A percentile compares a stretch with the other conserved stretches of the same genome.
These are phyloP conservation scores for Macrocystidia cucumis DNA, from an alignment of 1,284 basidiomycete genomes.

Conservation along the genomic window DNA sequence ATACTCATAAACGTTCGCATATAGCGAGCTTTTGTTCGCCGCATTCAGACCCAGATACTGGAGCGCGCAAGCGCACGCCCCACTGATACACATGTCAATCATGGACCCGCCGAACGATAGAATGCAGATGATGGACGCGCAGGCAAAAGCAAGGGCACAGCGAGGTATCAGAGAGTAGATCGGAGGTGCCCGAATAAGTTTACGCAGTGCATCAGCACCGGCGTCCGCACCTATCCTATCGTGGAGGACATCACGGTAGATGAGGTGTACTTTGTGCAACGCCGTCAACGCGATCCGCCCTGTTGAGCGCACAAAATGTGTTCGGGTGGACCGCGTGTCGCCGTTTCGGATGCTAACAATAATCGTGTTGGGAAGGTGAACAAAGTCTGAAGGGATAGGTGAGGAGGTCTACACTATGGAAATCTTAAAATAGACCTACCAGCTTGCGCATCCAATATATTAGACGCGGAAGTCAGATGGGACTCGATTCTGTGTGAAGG, in stretches of 20 bases:
- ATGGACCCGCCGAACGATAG: slow-evolving; percentile 79
- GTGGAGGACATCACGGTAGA: slow-evolving; percentile 75
- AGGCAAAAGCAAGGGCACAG: slow-evolving; percentile 67
- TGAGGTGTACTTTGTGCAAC: slow-evolving; percentile 63
- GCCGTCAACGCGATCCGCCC: slow-evolving; percentile 69
- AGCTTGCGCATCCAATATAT: slow-evolving; percentile 34
- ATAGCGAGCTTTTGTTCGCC: slow-evolving; percentile 74
- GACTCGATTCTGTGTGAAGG: slow-evolving; percentile 85
- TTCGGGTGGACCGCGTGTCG: slow-evolving; percentile 51
- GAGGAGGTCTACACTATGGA: background rate
- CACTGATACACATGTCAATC: slow-evolving; percentile 77
- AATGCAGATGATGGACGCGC: slow-evolving; percentile 71
- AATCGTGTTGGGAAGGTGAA: slow-evolving; percentile 74
- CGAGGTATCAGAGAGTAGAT: slow-evolving; percentile 56
- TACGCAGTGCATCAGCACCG: slow-evolving; percentile 53
- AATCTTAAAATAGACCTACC: slow-evolving; percentile 18
- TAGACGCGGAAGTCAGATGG: slow-evolving; percentile 52
- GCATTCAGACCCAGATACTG: slow-evolving; percentile 73
- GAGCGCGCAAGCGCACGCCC: slow-evolving; percentile 58
- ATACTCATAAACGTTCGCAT: slow-evolving; percentile 86
- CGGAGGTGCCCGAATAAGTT: slow-evolving; percentile 52
- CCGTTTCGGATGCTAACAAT: slow-evolving; percentile 71
- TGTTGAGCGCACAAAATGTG: slow-evolving; percentile 71
- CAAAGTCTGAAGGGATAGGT: slow-evolving; percentile 44
- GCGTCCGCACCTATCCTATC: slow-evolving; percentile 62